These are phyloP conservation scores for sorghum (Sorghum bicolor) DNA, from an alignment of 176 grass and related monocot species.

Conservation along the genomic window Sorghum_bicolor_NCBIv3 NC_012874.2:52608001-52608500, in stretches of 20 bases:
- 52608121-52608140: conserved; percentile 4
- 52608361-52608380: neutral
- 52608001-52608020: conserved; percentile 34
- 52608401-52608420: neutral
- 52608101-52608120: neutral
- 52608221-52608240: neutral
- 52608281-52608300: neutral
- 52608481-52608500: conserved; percentile 7
- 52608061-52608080: conserved; percentile 56
- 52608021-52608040: conserved; percentile 29
- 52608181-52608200: neutral
- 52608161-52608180: neutral
- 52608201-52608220: neutral
- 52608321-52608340: too few relatives aligned
- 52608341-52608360: neutral
- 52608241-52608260: neutral
- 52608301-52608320: conserved; percentile 28
- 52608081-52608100: conserved; percentile 21
- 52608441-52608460: neutral
- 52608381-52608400: neutral
- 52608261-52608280: neutral
- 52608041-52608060: conserved; percentile 45
- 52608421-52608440: neutral
- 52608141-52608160: neutral
- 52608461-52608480: neutral